A percentile compares a stretch with the other conserved stretches of the same genome.
Conservation (phyloP, 352 stramenopile genomes). For the Globisporangium rhizosaccharum region DNA sequence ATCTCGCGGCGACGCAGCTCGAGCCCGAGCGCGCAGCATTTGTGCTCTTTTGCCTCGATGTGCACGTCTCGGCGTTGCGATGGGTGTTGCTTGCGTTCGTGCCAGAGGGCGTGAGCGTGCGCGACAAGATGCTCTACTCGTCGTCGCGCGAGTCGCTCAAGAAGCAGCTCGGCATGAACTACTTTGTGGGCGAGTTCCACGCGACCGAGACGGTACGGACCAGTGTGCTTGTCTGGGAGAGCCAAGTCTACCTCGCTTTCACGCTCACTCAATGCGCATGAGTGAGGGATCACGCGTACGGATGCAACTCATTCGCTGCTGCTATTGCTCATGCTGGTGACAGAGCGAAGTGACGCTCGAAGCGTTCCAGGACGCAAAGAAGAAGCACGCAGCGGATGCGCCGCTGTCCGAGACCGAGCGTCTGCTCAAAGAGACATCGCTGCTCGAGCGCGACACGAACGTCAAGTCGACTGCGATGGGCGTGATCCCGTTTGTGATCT, state of each 20-base stretch:
- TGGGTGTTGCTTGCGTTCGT: slow-evolving; percentile 83
- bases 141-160: slow-evolving; percentile 88
- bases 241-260: not conserved
- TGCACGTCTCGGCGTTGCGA: slow-evolving; percentile 57
- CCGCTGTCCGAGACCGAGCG: slow-evolving; percentile 83
- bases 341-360: slow-evolving; percentile 78
- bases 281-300: too few species aligned
- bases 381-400: slow-evolving; percentile 65
- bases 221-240: not conserved
- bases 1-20: slow-evolving; percentile 23
- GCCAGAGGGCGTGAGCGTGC: slow-evolving; percentile 65
- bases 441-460: slow-evolving; percentile 78
- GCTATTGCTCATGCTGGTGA: not conserved
- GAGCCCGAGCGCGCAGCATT: slow-evolving; percentile 48
- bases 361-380: slow-evolving; percentile 63
- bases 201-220: slow-evolving; percentile 63
- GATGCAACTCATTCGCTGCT: not conserved
- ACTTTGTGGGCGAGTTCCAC: slow-evolving; percentile 89
- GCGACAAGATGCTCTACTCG: slow-evolving; percentile 91
- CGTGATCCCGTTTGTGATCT: slow-evolving; percentile 84
- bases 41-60: slow-evolving; percentile 72
- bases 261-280: not conserved
- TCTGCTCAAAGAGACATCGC: slow-evolving; percentile 71
- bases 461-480: slow-evolving; percentile 87
- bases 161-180: slow-evolving; percentile 87